Evolutionary conservation across 495 filamentous ascomycete genomes (phyloP), one percentile per base, ranked within the genome.

Genomic region (Podospora bellae-mahoneyi): DNA sequence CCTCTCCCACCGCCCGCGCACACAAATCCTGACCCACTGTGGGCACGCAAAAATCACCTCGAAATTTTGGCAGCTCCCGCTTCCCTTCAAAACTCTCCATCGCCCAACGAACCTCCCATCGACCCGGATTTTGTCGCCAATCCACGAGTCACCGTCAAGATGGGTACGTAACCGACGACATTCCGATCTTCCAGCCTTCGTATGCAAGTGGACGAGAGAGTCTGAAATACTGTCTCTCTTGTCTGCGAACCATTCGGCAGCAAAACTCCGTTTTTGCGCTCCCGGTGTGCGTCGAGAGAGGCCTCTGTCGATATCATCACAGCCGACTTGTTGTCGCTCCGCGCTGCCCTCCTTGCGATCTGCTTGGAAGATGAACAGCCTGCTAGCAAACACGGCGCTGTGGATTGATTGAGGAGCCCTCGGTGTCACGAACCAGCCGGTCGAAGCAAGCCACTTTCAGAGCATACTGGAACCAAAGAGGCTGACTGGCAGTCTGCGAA

Each of bases 391-490:
- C 16, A 61, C 15, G 16, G 28, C 59, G 28, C 70, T 65, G 64
- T 19, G 63, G 39, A 48, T 48, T 48, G 39, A 48, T 48, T 48
- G 39, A 48, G 9, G 39, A 48, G 39, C 4, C 39, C 15, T 48
- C 13, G 39, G 9, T 48, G 39, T 48, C 39, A 13, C 39, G 13
- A 48, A 48, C 39, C 39, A 68, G 64, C 72, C 69, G 69, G 71
- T 75, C 59, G 69, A 71, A 56, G 69, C 73, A 34, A 59, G 71
- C 74, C 72, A 70, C 27, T 66, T 13, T 78, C 39, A 48, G 80
- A 81, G 78, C 81, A 84, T 84, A 79, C 78, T 79, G 73, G 79
- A 80, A 79, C 76, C 73, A 58, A 73, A 80, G 78, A 82, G 82
- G 83, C 84, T 87, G 83, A 86, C 80, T 72, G 77, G 78, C 23